These are phyloP conservation scores for Craterostigma plantagineum DNA, from an alignment of 257 asterid species.

Conservation along the genomic window DNA sequence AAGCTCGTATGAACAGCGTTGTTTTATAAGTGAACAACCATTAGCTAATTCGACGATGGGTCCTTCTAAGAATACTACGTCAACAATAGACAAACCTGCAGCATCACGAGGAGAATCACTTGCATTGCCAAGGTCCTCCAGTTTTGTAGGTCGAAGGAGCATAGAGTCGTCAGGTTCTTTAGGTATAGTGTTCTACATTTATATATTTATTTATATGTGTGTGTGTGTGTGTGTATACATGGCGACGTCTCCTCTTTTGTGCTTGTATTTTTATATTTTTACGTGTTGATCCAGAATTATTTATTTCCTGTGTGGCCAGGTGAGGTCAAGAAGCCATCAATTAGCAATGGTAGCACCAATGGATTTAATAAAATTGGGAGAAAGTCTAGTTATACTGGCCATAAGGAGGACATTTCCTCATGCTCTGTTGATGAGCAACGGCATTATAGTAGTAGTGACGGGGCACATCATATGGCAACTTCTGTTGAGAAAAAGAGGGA, in stretches of 20 bases:
- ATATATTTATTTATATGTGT: constrained; percentile 3
- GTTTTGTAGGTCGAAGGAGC: constrained; percentile 38
- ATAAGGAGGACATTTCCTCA: constrained; percentile 28
- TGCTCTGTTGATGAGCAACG: constrained; percentile 23
- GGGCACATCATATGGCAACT: background rate
- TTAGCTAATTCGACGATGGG: constrained; percentile 18
- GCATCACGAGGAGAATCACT: constrained; percentile 12
- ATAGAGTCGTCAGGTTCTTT: constrained; percentile 21
- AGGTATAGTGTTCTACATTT: too few species aligned
- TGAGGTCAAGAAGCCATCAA: constrained; percentile 42
- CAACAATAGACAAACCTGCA: constrained; percentile 31
- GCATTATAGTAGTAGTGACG: constrained; percentile 15
- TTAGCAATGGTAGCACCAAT: constrained; percentile 11
- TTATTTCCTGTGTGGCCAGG: constrained; percentile 19
- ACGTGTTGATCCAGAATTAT: constrained; percentile 8
- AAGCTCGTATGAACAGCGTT: constrained; percentile 34
- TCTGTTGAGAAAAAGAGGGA: constrained; percentile 29
- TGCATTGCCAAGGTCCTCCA: constrained; percentile 29
- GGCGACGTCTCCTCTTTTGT: background rate
- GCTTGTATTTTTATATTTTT: constrained; percentile 5
- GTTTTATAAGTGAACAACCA: constrained; percentile 35
- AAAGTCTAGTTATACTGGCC: constrained; percentile 12
- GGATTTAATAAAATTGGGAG: constrained; percentile 21
- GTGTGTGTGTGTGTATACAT: too few species aligned
- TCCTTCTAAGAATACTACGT: constrained; percentile 19